phyloP scores from a whole-genome alignment of 257 asterid genomes.

The Eustoma russellianum region DNA sequence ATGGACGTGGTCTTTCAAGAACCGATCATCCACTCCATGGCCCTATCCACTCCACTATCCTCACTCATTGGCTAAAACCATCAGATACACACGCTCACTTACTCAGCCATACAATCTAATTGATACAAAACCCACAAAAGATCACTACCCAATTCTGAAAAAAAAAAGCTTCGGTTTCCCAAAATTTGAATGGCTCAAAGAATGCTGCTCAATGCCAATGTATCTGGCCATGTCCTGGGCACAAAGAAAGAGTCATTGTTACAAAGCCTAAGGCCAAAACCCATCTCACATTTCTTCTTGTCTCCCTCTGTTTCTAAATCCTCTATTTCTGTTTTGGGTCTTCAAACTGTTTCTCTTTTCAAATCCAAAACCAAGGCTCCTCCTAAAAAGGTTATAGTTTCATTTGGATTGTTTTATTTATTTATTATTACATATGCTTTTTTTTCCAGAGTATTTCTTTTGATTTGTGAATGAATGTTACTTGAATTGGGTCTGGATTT shows the following conservation, averaged over 20 bases:
- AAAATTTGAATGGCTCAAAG: slow-evolving; percentile 42
- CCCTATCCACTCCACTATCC: no score
- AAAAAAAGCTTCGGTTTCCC: no score
- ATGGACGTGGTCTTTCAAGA: no score
- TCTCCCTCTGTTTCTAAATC: slow-evolving; percentile 21
- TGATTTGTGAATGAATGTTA: background rate
- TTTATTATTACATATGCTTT: no score
- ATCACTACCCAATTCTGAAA: no score
- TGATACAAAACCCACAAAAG: no score
- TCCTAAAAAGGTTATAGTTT: slow-evolving; percentile 37
- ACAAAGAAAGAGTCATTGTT: slow-evolving; percentile 30
- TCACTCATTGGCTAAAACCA: no score
- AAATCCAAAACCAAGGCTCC: slow-evolving; percentile 79
- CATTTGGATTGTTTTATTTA: no score
- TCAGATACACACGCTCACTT: no score
- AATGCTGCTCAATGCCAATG: slow-evolving; percentile 62
- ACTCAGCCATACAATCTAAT: no score
- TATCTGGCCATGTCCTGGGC: slow-evolving; percentile 18
- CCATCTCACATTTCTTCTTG: slow-evolving; percentile 38
- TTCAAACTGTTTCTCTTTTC: slow-evolving; percentile 47
- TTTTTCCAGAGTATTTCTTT: background rate
- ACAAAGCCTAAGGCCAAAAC: slow-evolving; percentile 36
- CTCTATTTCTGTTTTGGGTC: slow-evolving; percentile 13
- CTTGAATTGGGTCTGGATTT: background rate
- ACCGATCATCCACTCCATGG: no score